Evolutionary conservation across 2,329 filamentous ascomycete species (phyloP), one percentile per base, ranked within the genome.

Genomic region (Aspergillus ochraceus): DNA sequence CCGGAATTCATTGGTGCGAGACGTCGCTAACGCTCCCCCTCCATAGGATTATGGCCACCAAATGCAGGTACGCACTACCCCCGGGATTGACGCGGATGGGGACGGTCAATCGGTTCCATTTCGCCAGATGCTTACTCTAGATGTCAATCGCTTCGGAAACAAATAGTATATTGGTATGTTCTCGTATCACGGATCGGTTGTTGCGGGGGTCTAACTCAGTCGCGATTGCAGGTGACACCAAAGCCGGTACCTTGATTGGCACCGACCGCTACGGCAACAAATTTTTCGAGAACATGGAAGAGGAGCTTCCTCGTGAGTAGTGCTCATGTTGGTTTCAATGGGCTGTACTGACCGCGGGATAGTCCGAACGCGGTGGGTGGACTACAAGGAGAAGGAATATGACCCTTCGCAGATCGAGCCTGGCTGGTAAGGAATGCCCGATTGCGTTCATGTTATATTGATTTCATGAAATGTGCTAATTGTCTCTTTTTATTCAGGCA

Each of bases 351-450:
- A 70, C 54, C 26, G 14, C 29, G 20, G 19, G 53, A 57, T 70
- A 95, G 92, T 97, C 71, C 90, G 94, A 73, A 97, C 92, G 69
- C 88, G 93, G 83, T 99, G 96, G 95, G 91, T 99, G 65, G 93
- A 98, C 79, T 99, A 96, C 84, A 94, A 92, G 81, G 85, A 90
- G 77, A 84, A 91, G 70, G 92, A 98, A 73, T 76, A 71, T 57
- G 77, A 85, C 68, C 63, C 71, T 22, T 71, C 68, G 50, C 91
- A 97, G 57, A 90, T 97, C 70, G 94, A 98, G 79, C 93, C 94
- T 54, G 91, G 94, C 78, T 99, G 95, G 84, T 87, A 79, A 71
- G 69, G 29, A 24, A 47, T 5, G 1, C 12, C 45, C 22, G 9
- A 22, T 14, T 47, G 20, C 5, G 45, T 26, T 10, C 3, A 10